Evolutionary conservation across 345 rosid species (phyloP).

Genomic region (Ceriops decandra): DNA sequence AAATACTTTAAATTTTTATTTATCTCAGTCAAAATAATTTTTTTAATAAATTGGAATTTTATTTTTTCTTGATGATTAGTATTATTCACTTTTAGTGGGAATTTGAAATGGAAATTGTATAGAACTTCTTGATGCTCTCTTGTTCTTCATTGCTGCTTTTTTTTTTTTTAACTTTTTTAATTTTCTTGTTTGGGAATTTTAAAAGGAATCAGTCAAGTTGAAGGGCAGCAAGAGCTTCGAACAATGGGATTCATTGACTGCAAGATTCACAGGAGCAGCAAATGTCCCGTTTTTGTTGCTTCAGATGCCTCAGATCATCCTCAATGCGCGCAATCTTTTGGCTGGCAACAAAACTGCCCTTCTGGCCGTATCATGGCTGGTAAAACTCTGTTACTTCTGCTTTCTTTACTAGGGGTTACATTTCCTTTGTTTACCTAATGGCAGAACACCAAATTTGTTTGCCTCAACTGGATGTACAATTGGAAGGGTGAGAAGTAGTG

Average conservation of each 20-base stretch:
- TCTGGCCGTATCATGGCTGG: conserved; percentile 90
- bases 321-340: conserved; percentile 71
- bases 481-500: too few relatives aligned
- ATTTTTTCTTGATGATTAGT: neutral
- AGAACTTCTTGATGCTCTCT: too few relatives aligned
- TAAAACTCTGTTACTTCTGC: conserved; percentile 10
- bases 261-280: conserved; percentile 66
- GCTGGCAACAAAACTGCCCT: conserved; percentile 79
- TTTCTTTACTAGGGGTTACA: neutral
- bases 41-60: neutral
- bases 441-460: too few relatives aligned
- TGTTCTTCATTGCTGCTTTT: too few relatives aligned
- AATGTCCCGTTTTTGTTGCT: conserved; percentile 75
- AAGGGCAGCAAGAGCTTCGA: conserved; percentile 36
- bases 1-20: too few relatives aligned
- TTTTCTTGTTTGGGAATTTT: neutral
- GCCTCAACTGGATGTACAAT: too few relatives aligned
- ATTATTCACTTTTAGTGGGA: neutral
- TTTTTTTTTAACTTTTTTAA: too few relatives aligned
- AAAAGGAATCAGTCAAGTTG: conserved; percentile 40
- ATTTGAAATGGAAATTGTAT: too few relatives aligned
- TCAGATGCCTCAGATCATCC: conserved; percentile 87
- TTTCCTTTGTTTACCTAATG: neutral
- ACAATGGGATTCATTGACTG: conserved; percentile 84
- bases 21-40: too few relatives aligned